Evolutionary conservation across 139 green algal genomes (phyloP).

Genomic region (Chlamydomonas sp.): DNA sequence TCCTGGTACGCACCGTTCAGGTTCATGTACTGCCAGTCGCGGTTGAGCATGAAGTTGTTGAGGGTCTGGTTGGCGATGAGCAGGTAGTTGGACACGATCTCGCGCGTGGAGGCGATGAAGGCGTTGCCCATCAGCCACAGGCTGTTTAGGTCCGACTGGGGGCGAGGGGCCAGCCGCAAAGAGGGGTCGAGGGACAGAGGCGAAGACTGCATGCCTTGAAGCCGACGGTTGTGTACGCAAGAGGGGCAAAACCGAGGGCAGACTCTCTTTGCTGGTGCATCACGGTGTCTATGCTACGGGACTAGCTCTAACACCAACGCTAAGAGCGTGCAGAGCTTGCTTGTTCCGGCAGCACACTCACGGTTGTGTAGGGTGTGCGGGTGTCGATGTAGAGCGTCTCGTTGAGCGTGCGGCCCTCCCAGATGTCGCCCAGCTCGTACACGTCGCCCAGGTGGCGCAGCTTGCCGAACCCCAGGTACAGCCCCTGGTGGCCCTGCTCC

Average conservation of each 20-base stretch:
- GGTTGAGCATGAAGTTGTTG: conserved; percentile 39
- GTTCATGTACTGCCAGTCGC: conserved; percentile 41
- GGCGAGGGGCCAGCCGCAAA: background rate
- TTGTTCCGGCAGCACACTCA: background rate
- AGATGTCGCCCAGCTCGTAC: conserved; percentile 41
- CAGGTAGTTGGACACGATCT: conserved; percentile 37
- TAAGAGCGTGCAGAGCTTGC: no score
- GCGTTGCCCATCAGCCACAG: conserved; percentile 44
- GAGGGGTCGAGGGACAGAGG: background rate
- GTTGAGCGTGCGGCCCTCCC: conserved; percentile 35
- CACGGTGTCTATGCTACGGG: no score
- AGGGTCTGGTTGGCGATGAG: conserved; percentile 29
- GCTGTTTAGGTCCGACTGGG: conserved; percentile 1
- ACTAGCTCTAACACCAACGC: no score
- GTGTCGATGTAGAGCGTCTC: conserved; percentile 34
- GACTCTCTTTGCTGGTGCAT: no score
- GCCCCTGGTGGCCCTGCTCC: conserved; percentile 35
- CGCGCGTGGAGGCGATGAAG: background rate
- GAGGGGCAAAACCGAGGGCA: no score
- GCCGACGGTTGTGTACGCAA: no score
- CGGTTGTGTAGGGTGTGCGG: conserved; percentile 10
- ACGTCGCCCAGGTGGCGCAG: conserved; percentile 44
- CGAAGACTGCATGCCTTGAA: no score
- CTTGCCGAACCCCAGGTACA: conserved; percentile 57
- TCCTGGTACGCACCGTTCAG: conserved; percentile 7